phyloP scores from a whole-genome alignment of 352 stramenopile genomes.

The Phytophthora cryptogea region DNA sequence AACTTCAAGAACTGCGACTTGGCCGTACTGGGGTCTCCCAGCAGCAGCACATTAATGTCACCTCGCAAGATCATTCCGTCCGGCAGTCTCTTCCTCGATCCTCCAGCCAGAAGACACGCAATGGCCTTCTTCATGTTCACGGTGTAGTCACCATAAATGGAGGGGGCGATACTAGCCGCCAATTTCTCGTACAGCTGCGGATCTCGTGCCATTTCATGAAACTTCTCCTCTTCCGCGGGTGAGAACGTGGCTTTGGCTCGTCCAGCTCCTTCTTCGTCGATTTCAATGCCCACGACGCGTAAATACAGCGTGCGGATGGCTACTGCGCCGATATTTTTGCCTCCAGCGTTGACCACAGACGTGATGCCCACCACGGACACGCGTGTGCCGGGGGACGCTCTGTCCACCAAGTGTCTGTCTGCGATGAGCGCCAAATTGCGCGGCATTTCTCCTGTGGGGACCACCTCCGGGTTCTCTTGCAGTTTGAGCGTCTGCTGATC shows the following conservation, averaged over 20 bases:
- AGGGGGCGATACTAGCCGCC: conserved; percentile 89
- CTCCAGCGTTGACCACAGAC: conserved; percentile 89
- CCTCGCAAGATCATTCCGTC: conserved; percentile 97
- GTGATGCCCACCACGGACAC: conserved; percentile 96
- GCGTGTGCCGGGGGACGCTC: conserved; percentile 94
- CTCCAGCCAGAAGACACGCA: conserved; percentile 94
- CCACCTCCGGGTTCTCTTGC: conserved; percentile 95
- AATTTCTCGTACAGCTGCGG: conserved; percentile 95
- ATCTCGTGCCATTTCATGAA: conserved; percentile 91
- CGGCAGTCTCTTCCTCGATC: conserved; percentile 92
- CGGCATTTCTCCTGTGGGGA: conserved; percentile 99
- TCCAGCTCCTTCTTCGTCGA: conserved; percentile 92
- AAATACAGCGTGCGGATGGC: conserved; percentile 95
- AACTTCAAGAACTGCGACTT: conserved; percentile 99
- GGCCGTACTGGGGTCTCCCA: conserved; percentile 97
- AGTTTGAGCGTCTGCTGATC: conserved; percentile 99
- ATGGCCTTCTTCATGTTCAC: conserved; percentile 98
- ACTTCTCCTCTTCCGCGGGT: conserved; percentile 97
- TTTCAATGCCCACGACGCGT: conserved; percentile 95
- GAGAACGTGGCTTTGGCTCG: conserved; percentile 94
- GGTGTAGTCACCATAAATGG: conserved; percentile 96
- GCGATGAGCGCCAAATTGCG: conserved; percentile 94
- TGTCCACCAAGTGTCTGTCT: conserved; percentile 96
- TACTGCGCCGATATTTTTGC: conserved; percentile 78
- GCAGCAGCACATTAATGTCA: conserved; percentile 98